Percentiles rank a stretch among this genome's conserved stretches.
phyloP scores from a whole-genome alignment of 2,329 filamentous ascomycete species.

The Xylariaceae sp. region DNA sequence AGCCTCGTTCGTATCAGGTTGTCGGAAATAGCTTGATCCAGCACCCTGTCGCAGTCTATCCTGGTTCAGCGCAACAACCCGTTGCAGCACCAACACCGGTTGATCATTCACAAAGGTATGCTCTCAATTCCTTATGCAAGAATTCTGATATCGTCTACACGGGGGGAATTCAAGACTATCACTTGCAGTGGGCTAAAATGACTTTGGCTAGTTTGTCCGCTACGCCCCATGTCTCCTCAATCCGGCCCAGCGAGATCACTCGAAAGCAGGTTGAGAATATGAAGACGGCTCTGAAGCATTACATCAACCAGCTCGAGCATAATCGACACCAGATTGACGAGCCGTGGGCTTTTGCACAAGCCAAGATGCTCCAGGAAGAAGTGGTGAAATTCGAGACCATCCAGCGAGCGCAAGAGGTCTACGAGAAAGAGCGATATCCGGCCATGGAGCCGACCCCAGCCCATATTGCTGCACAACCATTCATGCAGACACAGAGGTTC shows the following conservation, averaged over 20 bases:
- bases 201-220: conserved; percentile 13
- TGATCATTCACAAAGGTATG: too few species aligned
- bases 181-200: conserved; percentile 5
- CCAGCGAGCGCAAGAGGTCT: conserved; percentile 37
- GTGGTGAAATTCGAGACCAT: conserved; percentile 49
- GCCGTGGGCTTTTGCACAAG: conserved; percentile 19
- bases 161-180: too few species aligned
- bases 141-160: neutral
- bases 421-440: conserved; percentile 14
- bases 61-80: too few species aligned
- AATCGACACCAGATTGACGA: conserved; percentile 61
- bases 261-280: conserved; percentile 54
- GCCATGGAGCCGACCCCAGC: conserved; percentile 13
- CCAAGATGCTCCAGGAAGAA: conserved; percentile 38
- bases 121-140: too few species aligned
- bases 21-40: too few species aligned
- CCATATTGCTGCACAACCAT: conserved; percentile 9
- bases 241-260: conserved; percentile 58
- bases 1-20: conserved; percentile 10
- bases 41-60: too few species aligned
- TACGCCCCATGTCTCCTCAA: conserved; percentile 51
- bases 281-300: conserved; percentile 49
- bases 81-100: too few species aligned
- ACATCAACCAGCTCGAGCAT: conserved; percentile 56
- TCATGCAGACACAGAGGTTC: neutral